These are phyloP conservation scores for Cucurbita pepo DNA, from an alignment of 306 rosid genomes.

Conservation along the genomic window DNA sequence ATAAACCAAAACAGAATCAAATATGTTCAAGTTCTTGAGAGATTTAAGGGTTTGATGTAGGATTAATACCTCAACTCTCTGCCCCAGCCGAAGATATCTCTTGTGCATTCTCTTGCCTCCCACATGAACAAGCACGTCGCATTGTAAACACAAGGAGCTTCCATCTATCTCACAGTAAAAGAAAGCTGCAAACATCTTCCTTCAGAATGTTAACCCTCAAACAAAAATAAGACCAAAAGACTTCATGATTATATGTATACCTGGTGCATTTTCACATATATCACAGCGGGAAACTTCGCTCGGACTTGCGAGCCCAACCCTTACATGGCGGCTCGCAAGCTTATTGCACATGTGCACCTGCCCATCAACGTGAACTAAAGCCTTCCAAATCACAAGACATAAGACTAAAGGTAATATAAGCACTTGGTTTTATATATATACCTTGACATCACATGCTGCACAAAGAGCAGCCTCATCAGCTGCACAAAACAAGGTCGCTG, in stretches of 20 bases:
- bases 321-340: conserved; percentile 85
- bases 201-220: not conserved
- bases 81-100: conserved; percentile 83
- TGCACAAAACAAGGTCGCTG: conserved; percentile 91
- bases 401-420: not conserved
- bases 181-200: conserved; percentile 57
- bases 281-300: conserved; percentile 85
- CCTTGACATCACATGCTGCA: conserved; percentile 85
- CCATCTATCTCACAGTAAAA: conserved; percentile 94
- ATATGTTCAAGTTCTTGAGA: not conserved
- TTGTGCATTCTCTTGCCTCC: conserved; percentile 99
- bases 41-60: not conserved
- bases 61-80: conserved; percentile 69
- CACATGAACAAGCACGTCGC: conserved; percentile 90
- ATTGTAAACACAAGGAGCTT: conserved; percentile 89
- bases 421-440: not conserved
- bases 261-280: conserved; percentile 96
- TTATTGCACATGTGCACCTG: conserved; percentile 97
- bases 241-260: conserved; percentile 9
- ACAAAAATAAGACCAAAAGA: not conserved
- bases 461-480: conserved; percentile 99
- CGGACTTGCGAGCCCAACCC: conserved; percentile 95
- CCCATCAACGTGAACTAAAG: conserved; percentile 6
- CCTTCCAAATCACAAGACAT: not conserved
- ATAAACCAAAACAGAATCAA: conserved; percentile 10